Conservation (phyloP, 2,329 filamentous ascomycete species). For the Tricladium varicosporioides region DNA sequence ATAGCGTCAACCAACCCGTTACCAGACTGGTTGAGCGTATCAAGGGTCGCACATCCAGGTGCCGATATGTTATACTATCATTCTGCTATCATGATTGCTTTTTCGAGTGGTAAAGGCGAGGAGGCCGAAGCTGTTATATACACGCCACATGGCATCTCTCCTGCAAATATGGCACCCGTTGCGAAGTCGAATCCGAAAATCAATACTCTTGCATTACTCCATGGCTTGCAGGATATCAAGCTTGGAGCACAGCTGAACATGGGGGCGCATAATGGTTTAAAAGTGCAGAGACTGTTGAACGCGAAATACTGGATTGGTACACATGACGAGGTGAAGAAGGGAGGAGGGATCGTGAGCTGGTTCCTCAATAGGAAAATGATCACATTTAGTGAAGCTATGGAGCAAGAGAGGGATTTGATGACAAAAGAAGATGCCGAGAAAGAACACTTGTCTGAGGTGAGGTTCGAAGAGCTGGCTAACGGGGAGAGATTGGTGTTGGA, state of each 20-base stretch:
- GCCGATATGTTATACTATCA: slow-evolving; percentile 59
- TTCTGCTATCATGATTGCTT: slow-evolving; percentile 58
- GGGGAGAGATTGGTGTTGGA: too few relatives aligned
- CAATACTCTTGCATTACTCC: slow-evolving; percentile 56
- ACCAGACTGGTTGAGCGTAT: slow-evolving; percentile 61
- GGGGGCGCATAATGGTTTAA: slow-evolving; percentile 59
- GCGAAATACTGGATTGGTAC: slow-evolving; percentile 65
- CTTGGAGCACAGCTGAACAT: slow-evolving; percentile 58
- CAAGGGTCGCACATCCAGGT: slow-evolving; percentile 50
- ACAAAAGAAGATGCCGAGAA: too few relatives aligned
- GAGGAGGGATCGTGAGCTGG: slow-evolving; percentile 53
- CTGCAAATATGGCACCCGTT: slow-evolving; percentile 44
- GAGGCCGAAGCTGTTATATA: slow-evolving; percentile 58
- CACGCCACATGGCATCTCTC: slow-evolving; percentile 60
- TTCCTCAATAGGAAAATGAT: slow-evolving; percentile 47
- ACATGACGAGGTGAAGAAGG: slow-evolving; percentile 62
- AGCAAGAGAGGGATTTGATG: slow-evolving; percentile 7
- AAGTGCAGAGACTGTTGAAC: slow-evolving; percentile 49
- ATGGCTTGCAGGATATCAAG: slow-evolving; percentile 63
- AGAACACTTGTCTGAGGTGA: too few relatives aligned
- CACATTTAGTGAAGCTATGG: slow-evolving; percentile 42
- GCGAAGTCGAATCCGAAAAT: slow-evolving; percentile 44
- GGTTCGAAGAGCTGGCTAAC: too few relatives aligned
- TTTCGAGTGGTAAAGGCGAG: slow-evolving; percentile 33
- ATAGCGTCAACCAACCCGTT: slow-evolving; percentile 36